Percentiles rank a stretch among this genome's conserved stretches.
Evolutionary conservation across 1,139 yeast genomes (phyloP).

Genomic region (Saccharomyces hybrid): DNA sequence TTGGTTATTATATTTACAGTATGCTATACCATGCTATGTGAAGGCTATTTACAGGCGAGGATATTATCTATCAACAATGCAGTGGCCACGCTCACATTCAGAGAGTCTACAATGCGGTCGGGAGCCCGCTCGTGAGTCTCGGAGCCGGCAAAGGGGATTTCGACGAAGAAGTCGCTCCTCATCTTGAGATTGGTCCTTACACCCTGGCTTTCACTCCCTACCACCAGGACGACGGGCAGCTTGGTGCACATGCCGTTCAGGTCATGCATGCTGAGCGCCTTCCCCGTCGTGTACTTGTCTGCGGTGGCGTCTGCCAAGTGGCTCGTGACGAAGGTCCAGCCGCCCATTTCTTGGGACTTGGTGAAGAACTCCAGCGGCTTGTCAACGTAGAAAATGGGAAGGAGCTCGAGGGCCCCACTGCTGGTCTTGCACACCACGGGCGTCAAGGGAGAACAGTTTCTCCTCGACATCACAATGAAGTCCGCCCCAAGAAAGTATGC

Average conservation of each 20-base stretch:
- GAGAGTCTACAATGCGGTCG: slow-evolving; percentile 56
- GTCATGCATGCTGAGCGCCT: slow-evolving; percentile 38
- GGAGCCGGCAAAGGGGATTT: slow-evolving; percentile 35
- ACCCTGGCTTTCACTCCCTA: slow-evolving; percentile 85
- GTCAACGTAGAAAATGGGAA: slow-evolving; percentile 51
- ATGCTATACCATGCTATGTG: not conserved
- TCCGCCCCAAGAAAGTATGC: slow-evolving; percentile 84
- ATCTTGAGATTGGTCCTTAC: slow-evolving; percentile 58
- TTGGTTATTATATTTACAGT: not conserved
- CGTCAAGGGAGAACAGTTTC: slow-evolving; percentile 58
- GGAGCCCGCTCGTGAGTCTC: slow-evolving; percentile 32
- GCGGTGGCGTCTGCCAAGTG: slow-evolving; percentile 10
- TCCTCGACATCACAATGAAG: slow-evolving; percentile 62
- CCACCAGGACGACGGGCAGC: slow-evolving; percentile 60
- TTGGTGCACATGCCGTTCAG: slow-evolving; percentile 38
- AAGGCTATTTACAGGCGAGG: slow-evolving; percentile 4
- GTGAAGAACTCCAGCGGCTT: slow-evolving; percentile 60
- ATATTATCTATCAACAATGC: slow-evolving; percentile 41
- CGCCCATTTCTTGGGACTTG: slow-evolving; percentile 40
- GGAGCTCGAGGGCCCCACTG: slow-evolving; percentile 79
- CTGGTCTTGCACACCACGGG: slow-evolving; percentile 77
- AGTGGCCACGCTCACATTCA: slow-evolving; percentile 86
- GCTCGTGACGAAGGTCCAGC: slow-evolving; percentile 74
- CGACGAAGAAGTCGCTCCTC: slow-evolving; percentile 59
- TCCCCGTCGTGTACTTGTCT: slow-evolving; percentile 21